Base-by-base conservation (phyloP, 371 early-diverging fungal genomes). In the Cokeromyces recurvatus region DNA sequence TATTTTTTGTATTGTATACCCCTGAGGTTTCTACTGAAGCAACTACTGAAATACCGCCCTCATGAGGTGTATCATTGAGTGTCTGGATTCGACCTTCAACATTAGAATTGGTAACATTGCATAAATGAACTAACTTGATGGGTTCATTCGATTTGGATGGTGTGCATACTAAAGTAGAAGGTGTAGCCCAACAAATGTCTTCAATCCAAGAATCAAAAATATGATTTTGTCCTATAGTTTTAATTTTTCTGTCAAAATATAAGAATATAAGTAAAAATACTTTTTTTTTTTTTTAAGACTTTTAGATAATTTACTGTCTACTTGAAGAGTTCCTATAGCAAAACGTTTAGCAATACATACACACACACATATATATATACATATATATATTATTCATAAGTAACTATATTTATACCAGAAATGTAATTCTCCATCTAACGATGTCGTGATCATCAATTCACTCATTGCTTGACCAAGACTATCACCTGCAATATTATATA, bases 141-240 rank as follows among this genome's bases (percentile, higher is more conserved):
- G 62, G 31, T 27, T 53, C 43, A 11, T 38, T 36, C 43, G 32
- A 19, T 38, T 49, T 47, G 15, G 51, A 19, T 9, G 60, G 49
- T 27, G 51, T 57, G 8, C 60, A 39, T 0, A 62, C 66, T 11
- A 70, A 49, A 0, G 70, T 61, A 0, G 34, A 31, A 4, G 63
- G 61, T 0, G 60, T 61, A 2, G 46, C 53, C 70, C 70, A 70
- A 23, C 66, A 63, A 2, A 63, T 27, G 25, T 65, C 70, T 21
- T 70, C 70, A 32, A 65, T 54, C 63, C 66, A 65, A 9, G 53
- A 44, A 15, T 53, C 45, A 38, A 59, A 58, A 2, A 66, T 23
- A 2, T 43, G 37, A 5, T 54, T 53, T 23, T 48, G 55, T 12
- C 54, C 62, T 8, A 64, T 38, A 0, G 57, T 51, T 20, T 57